Evolutionary conservation across 192 early-diverging fungal genomes (phyloP).

Genomic region (Rhizoclosmatium sp.): DNA sequence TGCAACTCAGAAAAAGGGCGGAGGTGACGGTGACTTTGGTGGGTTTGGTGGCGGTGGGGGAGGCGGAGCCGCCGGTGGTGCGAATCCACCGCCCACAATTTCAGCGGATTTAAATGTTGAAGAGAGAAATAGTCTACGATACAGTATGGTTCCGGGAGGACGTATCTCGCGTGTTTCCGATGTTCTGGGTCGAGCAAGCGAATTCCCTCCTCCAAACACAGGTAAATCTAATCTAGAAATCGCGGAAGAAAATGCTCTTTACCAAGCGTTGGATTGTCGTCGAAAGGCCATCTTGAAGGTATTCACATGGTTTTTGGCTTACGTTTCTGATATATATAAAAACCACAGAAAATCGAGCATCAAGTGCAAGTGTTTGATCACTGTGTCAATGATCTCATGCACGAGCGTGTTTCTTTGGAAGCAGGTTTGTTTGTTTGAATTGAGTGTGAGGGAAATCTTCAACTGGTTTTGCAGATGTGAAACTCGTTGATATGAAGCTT

Average conservation of each 20-base stretch:
- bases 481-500: conserved; percentile 67
- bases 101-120: neutral
- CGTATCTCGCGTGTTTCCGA: too few relatives aligned
- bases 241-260: conserved; percentile 45
- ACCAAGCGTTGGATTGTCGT: conserved; percentile 45
- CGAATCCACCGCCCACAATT: neutral
- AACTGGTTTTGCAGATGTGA: conserved; percentile 53
- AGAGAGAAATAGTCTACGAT: neutral
- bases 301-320: neutral
- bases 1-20: conserved; percentile 36
- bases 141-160: neutral
- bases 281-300: conserved; percentile 50
- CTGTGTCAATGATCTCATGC: conserved; percentile 46
- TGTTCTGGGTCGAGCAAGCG: neutral
- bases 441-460: conserved; percentile 3
- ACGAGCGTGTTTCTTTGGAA: conserved; percentile 62
- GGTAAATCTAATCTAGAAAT: conserved; percentile 39
- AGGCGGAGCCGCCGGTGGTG: conserved; percentile 12
- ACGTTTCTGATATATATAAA: conserved; percentile 2
- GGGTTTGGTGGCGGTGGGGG: conserved; percentile 52
- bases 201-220: neutral
- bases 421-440: conserved; percentile 47
- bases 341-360: conserved; percentile 42
- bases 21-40: conserved; percentile 44
- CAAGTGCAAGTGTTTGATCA: conserved; percentile 55